Conservation (phyloP, 2,329 filamentous ascomycete species). For the Beauveria caledonica region DNA sequence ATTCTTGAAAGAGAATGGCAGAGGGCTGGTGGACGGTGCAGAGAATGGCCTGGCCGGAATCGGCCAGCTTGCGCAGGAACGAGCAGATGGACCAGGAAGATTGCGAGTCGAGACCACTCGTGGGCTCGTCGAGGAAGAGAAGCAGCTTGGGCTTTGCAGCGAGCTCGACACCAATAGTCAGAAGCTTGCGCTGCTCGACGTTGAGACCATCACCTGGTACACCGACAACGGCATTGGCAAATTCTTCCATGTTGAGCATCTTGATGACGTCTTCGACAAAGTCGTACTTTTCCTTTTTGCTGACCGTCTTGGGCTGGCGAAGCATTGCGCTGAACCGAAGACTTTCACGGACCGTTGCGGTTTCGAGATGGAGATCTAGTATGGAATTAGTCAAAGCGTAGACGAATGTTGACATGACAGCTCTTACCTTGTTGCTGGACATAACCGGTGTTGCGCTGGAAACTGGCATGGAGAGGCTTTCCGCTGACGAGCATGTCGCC, state of each 20-base stretch:
- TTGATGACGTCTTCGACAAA: slow-evolving; percentile 59
- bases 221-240: slow-evolving; percentile 58
- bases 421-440: slow-evolving; percentile 53
- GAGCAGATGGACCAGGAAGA: slow-evolving; percentile 55
- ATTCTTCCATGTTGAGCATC: slow-evolving; percentile 60
- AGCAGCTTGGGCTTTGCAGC: slow-evolving; percentile 49
- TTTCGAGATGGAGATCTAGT: slow-evolving; percentile 46
- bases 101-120: slow-evolving; percentile 54
- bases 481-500: slow-evolving; percentile 61
- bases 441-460: slow-evolving; percentile 59
- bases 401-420: neutral
- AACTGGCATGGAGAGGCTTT: slow-evolving; percentile 44
- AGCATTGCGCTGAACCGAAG: slow-evolving; percentile 49
- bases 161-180: slow-evolving; percentile 54
- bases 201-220: slow-evolving; percentile 53
- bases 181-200: slow-evolving; percentile 52
- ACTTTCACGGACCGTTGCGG: slow-evolving; percentile 46
- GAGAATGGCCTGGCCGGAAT: slow-evolving; percentile 43
- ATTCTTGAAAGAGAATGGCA: slow-evolving; percentile 43
- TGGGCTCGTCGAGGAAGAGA: slow-evolving; percentile 55
- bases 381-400: neutral
- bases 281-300: slow-evolving; percentile 47
- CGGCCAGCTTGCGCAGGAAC: slow-evolving; percentile 54
- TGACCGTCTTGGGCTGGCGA: slow-evolving; percentile 45
- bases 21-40: slow-evolving; percentile 49